Evolutionary conservation across 129 eudicot species (phyloP).

Genomic region (Flaveria brownii): DNA sequence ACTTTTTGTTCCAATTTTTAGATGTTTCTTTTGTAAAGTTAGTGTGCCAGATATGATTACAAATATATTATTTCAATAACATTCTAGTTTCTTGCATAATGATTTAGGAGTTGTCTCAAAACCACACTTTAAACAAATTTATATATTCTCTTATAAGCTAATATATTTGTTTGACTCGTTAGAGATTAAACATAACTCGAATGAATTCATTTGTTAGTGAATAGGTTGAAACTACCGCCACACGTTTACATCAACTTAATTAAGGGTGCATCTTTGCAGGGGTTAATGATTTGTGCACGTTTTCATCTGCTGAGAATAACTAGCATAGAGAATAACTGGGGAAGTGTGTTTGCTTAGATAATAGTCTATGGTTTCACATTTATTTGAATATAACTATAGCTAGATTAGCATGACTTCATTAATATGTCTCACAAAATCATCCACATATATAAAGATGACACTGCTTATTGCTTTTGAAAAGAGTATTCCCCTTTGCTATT

Average conservation of each 20-base stretch:
- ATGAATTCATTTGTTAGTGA: neutral
- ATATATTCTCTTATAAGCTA: neutral
- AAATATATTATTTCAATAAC: neutral
- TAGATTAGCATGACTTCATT: neutral
- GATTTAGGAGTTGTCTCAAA: neutral
- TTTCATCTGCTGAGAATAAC: conserved; percentile 19
- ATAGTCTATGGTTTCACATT: neutral
- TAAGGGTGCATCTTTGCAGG: neutral
- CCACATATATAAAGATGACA: neutral
- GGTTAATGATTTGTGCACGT: neutral
- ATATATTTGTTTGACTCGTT: neutral
- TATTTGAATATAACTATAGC: neutral
- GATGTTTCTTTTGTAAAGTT: neutral
- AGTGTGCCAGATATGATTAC: neutral
- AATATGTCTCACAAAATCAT: neutral
- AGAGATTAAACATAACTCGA: neutral
- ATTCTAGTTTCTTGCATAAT: neutral
- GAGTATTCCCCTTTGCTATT: neutral
- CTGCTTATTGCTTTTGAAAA: neutral
- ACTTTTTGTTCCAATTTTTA: neutral
- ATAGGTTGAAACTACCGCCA: neutral
- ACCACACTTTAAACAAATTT: neutral
- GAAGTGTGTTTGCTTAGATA: conserved; percentile 19
- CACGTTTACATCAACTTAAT: neutral
- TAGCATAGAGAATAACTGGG: neutral